These are phyloP conservation scores for Melastoma malabathricum DNA, from an alignment of 345 rosid species.

Conservation along the genomic window DNA sequence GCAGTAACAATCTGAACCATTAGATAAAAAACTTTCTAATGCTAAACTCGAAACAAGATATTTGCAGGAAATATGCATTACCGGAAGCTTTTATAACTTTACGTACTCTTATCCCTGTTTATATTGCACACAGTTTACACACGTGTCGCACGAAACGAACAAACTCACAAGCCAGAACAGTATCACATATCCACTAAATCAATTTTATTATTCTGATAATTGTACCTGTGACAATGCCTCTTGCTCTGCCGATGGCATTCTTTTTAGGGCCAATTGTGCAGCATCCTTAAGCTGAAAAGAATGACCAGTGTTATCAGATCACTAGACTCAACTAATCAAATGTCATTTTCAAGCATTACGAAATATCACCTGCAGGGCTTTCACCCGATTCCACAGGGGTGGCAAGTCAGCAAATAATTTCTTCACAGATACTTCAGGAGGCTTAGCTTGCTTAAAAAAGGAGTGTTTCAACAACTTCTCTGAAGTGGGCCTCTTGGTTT, in stretches of 20 bases:
- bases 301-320: constrained; percentile 11
- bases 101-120: too few relatives aligned
- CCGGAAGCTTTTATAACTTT: too few relatives aligned
- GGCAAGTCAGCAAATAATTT: constrained; percentile 67
- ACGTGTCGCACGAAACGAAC: too few relatives aligned
- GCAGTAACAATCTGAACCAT: too few relatives aligned
- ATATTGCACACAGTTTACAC: too few relatives aligned
- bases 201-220: not conserved
- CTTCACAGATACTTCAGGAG: constrained; percentile 81
- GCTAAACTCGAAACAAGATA: too few relatives aligned
- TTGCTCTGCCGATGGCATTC: constrained; percentile 93
- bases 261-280: constrained; percentile 78
- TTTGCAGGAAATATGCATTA: too few relatives aligned
- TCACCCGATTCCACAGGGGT: constrained; percentile 85
- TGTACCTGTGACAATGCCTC: constrained; percentile 90
- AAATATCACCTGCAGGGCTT: constrained; percentile 73
- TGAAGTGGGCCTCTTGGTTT: constrained; percentile 91
- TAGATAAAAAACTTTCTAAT: too few relatives aligned
- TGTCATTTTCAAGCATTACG: not conserved
- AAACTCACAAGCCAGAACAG: too few relatives aligned
- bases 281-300: constrained; percentile 81
- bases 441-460: constrained; percentile 82
- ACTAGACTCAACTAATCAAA: not conserved
- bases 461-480: constrained; percentile 86
- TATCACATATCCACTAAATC: too few relatives aligned